These are phyloP conservation scores for Monilinia aucupariae DNA, from an alignment of 2,329 filamentous ascomycete species.

Conservation along the genomic window DNA sequence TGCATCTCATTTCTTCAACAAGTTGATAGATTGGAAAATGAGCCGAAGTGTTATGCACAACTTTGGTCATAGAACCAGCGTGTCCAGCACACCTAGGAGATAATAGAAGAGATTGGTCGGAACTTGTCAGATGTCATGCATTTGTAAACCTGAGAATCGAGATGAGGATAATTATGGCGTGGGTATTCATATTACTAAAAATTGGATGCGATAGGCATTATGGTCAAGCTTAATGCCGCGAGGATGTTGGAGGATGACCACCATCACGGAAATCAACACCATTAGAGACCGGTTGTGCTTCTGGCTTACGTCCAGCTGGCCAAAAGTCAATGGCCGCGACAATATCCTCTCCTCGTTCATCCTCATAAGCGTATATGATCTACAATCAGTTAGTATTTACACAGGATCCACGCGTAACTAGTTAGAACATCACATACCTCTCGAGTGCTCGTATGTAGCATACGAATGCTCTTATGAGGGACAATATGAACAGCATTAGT, in stretches of 20 bases:
- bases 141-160: conserved; percentile 13
- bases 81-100: conserved; percentile 18
- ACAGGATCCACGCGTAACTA: conserved; percentile 3
- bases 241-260: conserved; percentile 26
- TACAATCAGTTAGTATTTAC: conserved; percentile 39
- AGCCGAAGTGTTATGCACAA: conserved; percentile 16
- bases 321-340: conserved; percentile 96
- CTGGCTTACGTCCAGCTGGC: conserved; percentile 39
- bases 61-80: conserved; percentile 15
- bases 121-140: conserved; percentile 15
- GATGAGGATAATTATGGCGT: conserved; percentile 15
- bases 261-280: conserved; percentile 23
- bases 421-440: conserved; percentile 59
- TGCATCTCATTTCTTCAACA: conserved; percentile 10
- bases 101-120: conserved; percentile 15
- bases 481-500: conserved; percentile 93
- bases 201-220: conserved; percentile 6
- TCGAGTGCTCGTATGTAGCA: conserved; percentile 94
- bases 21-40: conserved; percentile 11
- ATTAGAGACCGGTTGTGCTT: conserved; percentile 23
- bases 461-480: conserved; percentile 91
- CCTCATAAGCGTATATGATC: conserved; percentile 97
- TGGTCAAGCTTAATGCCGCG: conserved; percentile 26
- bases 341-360: conserved; percentile 87
- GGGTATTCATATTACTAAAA: conserved; percentile 16